Conservation (phyloP, 2,329 filamentous ascomycete genomes). For the Epichloe sibirici region DNA sequence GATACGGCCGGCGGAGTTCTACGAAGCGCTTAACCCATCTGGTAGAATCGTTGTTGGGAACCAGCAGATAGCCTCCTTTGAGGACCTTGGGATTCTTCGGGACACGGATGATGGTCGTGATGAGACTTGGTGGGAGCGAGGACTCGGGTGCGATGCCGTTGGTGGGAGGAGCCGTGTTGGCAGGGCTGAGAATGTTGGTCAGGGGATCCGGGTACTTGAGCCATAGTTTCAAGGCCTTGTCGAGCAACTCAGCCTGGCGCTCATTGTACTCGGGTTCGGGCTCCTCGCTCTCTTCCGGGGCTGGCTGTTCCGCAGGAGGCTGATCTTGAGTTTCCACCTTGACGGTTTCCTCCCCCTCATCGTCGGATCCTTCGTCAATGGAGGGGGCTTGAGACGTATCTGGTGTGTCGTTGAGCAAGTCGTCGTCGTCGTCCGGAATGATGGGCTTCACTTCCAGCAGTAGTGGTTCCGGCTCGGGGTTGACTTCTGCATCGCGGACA, state of each 20-base stretch:
- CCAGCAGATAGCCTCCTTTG: conserved; percentile 79
- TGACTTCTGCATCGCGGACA: conserved; percentile 18
- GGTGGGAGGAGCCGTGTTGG: conserved; percentile 56
- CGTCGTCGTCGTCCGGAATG: conserved; percentile 43
- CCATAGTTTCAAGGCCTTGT: conserved; percentile 54
- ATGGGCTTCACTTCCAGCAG: conserved; percentile 25
- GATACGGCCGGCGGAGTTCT: conserved; percentile 79
- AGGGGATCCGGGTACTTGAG: conserved; percentile 44
- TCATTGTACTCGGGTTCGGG: conserved; percentile 30
- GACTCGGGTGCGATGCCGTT: conserved; percentile 43
- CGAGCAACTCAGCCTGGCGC: conserved; percentile 33
- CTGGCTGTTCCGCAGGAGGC: conserved; percentile 9
- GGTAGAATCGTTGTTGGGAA: conserved; percentile 67
- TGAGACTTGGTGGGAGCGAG: conserved; percentile 47
- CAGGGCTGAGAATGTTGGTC: conserved; percentile 41
- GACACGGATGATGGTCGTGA: conserved; percentile 65
- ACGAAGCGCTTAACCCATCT: conserved; percentile 89
- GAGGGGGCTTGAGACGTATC: conserved; percentile 35
- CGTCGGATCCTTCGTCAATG: conserved; percentile 17
- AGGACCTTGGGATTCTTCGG: conserved; percentile 70
- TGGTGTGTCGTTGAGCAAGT: conserved; percentile 45
- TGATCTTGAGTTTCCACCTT: conserved; percentile 10
- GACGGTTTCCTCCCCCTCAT: conserved; percentile 12
- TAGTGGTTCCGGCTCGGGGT: conserved; percentile 24
- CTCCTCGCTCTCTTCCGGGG: conserved; percentile 7